Conservation (phyloP, 768 basidiomycete species). For the Mycena floridula region DNA sequence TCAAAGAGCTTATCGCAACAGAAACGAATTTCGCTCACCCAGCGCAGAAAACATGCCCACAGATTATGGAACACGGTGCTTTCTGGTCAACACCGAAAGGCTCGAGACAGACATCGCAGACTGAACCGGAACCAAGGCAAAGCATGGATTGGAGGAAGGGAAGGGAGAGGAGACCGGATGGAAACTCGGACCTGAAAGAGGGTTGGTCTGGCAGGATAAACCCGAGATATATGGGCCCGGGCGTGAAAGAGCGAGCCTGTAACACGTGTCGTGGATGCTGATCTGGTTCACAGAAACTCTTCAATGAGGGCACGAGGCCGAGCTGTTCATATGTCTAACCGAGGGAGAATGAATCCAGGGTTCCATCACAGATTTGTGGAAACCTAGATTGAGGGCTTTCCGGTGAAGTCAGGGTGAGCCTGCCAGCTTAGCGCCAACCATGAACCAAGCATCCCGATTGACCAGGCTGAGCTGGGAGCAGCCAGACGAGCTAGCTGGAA, state of each 20-base stretch:
- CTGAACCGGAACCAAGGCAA: conserved; percentile 54
- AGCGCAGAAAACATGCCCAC: conserved; percentile 69
- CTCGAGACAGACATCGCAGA: conserved; percentile 75
- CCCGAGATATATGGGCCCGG: conserved; percentile 1
- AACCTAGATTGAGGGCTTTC: no score
- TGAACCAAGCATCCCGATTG: no score
- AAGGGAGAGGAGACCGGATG: conserved; percentile 18
- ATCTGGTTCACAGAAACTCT: no score
- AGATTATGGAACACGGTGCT: conserved; percentile 58
- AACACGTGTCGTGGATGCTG: not conserved
- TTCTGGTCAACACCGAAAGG: conserved; percentile 45
- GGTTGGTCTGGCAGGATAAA: conserved; percentile 16
- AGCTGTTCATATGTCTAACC: no score
- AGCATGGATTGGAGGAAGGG: conserved; percentile 48
- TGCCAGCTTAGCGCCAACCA: no score
- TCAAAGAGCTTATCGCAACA: conserved; percentile 1
- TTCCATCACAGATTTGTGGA: no score
- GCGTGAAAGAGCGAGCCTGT: not conserved
- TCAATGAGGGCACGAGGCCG: no score
- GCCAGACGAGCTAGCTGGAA: no score
- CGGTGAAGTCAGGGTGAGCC: no score
- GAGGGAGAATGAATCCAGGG: no score
- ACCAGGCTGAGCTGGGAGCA: no score
- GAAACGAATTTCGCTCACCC: conserved; percentile 23
- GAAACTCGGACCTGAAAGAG: conserved; percentile 14